phyloP scores from a whole-genome alignment of 2,329 filamentous ascomycete genomes.

The Didymosphaeria variabile region DNA sequence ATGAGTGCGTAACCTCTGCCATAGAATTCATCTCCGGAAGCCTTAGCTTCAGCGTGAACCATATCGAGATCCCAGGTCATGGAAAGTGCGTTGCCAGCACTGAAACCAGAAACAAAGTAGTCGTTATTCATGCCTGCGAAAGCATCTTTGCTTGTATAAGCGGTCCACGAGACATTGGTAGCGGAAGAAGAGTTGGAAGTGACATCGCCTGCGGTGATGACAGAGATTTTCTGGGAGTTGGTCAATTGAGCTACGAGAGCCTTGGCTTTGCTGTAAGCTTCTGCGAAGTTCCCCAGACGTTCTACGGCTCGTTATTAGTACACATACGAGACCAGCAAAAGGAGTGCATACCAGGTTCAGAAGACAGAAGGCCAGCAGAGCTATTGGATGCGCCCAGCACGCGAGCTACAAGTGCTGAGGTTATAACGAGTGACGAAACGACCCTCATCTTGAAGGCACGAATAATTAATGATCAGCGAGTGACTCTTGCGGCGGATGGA shows the following conservation, averaged over 20 bases:
- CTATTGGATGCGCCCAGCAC: not conserved
- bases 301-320: not conserved
- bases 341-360: not conserved
- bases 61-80: conserved; percentile 6
- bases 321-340: not conserved
- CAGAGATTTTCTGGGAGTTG: conserved; percentile 4
- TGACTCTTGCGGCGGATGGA: not conserved
- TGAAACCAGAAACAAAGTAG: conserved; percentile 8
- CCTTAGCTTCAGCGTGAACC: not conserved
- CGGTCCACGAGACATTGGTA: conserved; percentile 4
- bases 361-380: not conserved
- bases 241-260: conserved; percentile 5
- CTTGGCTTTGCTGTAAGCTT: conserved; percentile 6
- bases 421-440: not conserved
- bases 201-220: conserved; percentile 3
- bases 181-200: not conserved
- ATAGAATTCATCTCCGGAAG: conserved; percentile 1
- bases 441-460: not conserved
- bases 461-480: not conserved
- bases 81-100: not conserved
- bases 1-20: not conserved
- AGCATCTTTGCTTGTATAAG: conserved; percentile 8
- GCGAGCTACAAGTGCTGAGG: not conserved
- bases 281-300: not conserved
- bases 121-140: conserved; percentile 12